phyloP scores from a whole-genome alignment of 352 stramenopile species.

The Phytophthora chlamydospora region DNA sequence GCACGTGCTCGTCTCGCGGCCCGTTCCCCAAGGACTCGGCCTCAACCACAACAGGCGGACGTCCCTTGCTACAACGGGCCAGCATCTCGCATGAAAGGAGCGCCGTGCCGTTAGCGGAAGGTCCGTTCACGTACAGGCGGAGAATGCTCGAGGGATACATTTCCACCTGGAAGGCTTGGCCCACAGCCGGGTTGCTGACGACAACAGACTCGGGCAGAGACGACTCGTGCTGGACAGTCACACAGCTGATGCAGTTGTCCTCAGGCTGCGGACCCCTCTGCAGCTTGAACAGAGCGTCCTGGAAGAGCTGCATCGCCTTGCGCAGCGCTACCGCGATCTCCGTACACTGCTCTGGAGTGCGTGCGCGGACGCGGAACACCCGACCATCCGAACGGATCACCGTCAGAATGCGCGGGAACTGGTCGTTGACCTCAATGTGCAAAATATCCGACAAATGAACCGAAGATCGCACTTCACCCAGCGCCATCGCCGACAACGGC shows the following conservation, averaged over 20 bases:
- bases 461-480: slow-evolving; percentile 71
- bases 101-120: slow-evolving; percentile 61
- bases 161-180: slow-evolving; percentile 58
- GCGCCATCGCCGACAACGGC: slow-evolving; percentile 42
- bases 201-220: slow-evolving; percentile 68
- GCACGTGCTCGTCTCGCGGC: slow-evolving; percentile 38
- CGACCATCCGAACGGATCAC: slow-evolving; percentile 76
- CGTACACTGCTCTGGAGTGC: slow-evolving; percentile 66
- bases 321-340: slow-evolving; percentile 57
- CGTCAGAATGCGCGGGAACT: slow-evolving; percentile 73
- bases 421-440: slow-evolving; percentile 76
- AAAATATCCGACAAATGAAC: slow-evolving; percentile 83
- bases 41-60: slow-evolving; percentile 40
- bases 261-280: slow-evolving; percentile 68
- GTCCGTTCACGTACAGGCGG: slow-evolving; percentile 71
- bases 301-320: slow-evolving; percentile 70
- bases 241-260: slow-evolving; percentile 72
- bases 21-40: slow-evolving; percentile 51
- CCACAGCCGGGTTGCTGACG: slow-evolving; percentile 50
- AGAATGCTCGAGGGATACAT: slow-evolving; percentile 79
- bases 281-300: slow-evolving; percentile 73
- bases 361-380: slow-evolving; percentile 74
- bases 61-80: slow-evolving; percentile 27
- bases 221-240: slow-evolving; percentile 79
- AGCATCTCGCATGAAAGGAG: slow-evolving; percentile 68